Evolutionary conservation across 306 rosid species (phyloP), one percentile per base, ranked within the genome.

Genomic region (Cicer cuneatum): DNA sequence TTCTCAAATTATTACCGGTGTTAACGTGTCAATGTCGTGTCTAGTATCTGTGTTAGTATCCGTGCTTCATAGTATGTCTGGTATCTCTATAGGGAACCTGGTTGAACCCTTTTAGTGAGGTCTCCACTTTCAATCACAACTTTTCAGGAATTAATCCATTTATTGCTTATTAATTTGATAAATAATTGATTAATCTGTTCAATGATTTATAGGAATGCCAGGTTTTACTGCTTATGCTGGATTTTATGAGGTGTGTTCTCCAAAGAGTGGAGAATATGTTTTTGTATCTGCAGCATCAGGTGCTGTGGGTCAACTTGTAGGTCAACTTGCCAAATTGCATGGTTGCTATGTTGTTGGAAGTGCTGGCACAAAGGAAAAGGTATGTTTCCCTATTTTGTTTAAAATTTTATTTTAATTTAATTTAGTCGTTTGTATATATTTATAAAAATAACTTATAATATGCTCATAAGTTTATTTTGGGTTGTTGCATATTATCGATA

Each of bases 311-410:
- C 89, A 87, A 72, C 86, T 85, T 45, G 91, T 83, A 1, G 89
- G 91, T 16, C 87, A 87, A 47, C 83, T 85, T 52, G 91, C 91
- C 16, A 87, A 85, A 54, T 15, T 87, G 80, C 59, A 76, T 12
- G 94, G 91, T 0, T 89, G 91, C 66, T 87, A 89, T 75, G 90
- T 89, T 4, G 88, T 89, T 78, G 91, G 94, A 65, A 83, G 85
- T 78, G 86, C 91, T 68, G 87, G 88, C 60, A 81, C 85, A 37
- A 78, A 78, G 38, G 81, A 74, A 58, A 84, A 84, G 71, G 87
- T 83, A 9, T n/a, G 18, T 71, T 79, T 7, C 53, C 14, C 18
- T 29, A 29, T 2, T 24, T 24, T 24, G 3, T 24, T 24, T 24
- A 24, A 24, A 4, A 24, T 3, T 24, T 24, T 24, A 24, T 24